Conservation (phyloP, 75 land plant genomes). For the Isoetes taiwanensis region DNA sequence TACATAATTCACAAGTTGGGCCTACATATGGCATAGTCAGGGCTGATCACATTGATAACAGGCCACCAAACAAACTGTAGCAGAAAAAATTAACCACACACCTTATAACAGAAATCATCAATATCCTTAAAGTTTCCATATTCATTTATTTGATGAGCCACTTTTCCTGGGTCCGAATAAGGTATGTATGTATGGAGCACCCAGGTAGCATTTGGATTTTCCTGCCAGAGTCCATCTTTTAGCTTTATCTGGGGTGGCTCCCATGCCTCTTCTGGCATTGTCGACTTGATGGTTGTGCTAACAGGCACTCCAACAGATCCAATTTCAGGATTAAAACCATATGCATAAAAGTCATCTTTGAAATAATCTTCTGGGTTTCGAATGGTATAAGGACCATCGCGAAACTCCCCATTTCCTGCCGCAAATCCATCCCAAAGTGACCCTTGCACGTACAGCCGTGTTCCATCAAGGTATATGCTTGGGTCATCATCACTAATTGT, state of each 20-base stretch:
- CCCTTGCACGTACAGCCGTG: constrained; percentile 71
- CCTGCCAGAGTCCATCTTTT: constrained; percentile 43
- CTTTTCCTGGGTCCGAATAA: constrained; percentile 70
- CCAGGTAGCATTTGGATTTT: constrained; percentile 84
- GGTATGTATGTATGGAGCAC: constrained; percentile 87
- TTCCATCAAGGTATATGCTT: constrained; percentile 76
- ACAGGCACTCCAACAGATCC: constrained; percentile 92
- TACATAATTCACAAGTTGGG: constrained; percentile 83
- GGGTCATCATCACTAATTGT: constrained; percentile 40
- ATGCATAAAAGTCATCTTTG: constrained; percentile 52
- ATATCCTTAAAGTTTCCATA: constrained; percentile 62
- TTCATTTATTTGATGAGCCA: constrained; percentile 60
- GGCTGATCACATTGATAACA: background rate
- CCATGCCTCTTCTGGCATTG: constrained; percentile 89
- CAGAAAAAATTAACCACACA: constrained; percentile 8
- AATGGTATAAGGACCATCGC: constrained; percentile 91
- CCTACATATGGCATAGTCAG: constrained; percentile 31
- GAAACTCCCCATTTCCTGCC: constrained; percentile 66
- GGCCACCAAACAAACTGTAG: background rate
- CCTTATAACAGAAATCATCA: constrained; percentile 96
- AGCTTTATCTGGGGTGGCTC: constrained; percentile 43
- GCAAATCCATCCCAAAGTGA: constrained; percentile 99
- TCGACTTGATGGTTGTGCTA: constrained; percentile 79
- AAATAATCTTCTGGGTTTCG: constrained; percentile 79
- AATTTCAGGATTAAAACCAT: constrained; percentile 96